Conservation (phyloP, 306 rosid species). For the Corylus americana region DNA sequence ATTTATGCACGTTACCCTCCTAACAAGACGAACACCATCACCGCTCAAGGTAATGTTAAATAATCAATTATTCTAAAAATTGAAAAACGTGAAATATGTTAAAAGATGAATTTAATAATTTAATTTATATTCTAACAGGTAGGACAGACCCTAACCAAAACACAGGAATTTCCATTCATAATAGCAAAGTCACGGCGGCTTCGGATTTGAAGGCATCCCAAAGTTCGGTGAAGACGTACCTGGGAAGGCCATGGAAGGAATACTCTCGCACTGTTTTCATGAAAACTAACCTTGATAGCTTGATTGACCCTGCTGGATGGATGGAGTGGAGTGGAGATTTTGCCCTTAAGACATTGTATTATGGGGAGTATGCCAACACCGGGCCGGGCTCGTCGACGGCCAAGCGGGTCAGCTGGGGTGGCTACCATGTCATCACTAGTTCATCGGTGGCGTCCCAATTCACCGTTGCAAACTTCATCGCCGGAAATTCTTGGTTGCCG, state of each 20-base stretch:
- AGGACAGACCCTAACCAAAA: conserved; percentile 72
- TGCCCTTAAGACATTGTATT: conserved; percentile 61
- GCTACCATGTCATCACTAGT: conserved; percentile 63
- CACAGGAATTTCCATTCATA: conserved; percentile 71
- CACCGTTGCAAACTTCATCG: conserved; percentile 64
- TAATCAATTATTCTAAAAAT: too few species aligned
- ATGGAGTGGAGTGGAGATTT: conserved; percentile 64
- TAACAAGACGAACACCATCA: conserved; percentile 55
- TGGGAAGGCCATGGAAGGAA: conserved; percentile 69
- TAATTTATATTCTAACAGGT: too few species aligned
- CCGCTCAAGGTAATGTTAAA: conserved; percentile 51
- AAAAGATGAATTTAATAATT: too few species aligned
- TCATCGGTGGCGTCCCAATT: conserved; percentile 64
- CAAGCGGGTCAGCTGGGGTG: conserved; percentile 60
- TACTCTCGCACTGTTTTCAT: conserved; percentile 70
- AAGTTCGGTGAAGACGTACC: conserved; percentile 41
- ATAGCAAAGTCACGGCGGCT: conserved; percentile 44
- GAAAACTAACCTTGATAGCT: conserved; percentile 56
- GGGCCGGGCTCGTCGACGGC: conserved; percentile 69
- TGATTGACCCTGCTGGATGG: conserved; percentile 72
- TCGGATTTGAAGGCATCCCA: conserved; percentile 32
- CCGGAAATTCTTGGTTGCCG: conserved; percentile 63
- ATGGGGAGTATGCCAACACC: conserved; percentile 65
- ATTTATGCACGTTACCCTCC: conserved; percentile 63
- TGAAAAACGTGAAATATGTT: too few species aligned